Evolutionary conservation across 805 yeast genomes (phyloP).

Genomic region (Starmerella floricola): DNA sequence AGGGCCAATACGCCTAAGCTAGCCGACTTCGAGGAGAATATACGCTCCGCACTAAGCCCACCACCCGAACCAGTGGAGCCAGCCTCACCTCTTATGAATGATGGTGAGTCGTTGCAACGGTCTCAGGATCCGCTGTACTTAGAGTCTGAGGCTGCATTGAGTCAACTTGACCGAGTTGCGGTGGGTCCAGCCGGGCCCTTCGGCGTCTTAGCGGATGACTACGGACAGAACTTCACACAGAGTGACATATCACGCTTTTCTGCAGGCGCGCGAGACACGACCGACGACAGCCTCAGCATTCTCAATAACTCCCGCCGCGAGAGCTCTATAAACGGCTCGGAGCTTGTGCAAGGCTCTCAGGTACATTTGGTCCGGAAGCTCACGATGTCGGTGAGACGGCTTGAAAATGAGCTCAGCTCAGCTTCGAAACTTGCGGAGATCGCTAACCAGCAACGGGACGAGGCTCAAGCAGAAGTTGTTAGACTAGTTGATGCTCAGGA

Average conservation of each 20-base stretch:
- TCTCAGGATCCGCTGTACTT: neutral
- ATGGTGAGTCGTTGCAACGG: too few species aligned
- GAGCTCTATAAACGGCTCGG: slow-evolving; percentile 21
- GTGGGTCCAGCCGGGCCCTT: slow-evolving; percentile 15
- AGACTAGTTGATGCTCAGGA: slow-evolving; percentile 46
- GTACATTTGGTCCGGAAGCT: slow-evolving; percentile 63
- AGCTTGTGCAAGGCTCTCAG: slow-evolving; percentile 19
- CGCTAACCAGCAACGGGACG: slow-evolving; percentile 46
- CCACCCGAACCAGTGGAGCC: too few species aligned
- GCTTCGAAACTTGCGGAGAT: slow-evolving; percentile 50
- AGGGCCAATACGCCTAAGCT: too few species aligned
- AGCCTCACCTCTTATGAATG: too few species aligned
- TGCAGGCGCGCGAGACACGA: neutral
- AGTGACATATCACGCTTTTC: neutral
- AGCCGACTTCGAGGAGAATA: too few species aligned
- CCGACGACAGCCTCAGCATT: slow-evolving; percentile 8
- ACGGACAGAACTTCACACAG: neutral
- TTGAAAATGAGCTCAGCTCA: slow-evolving; percentile 65
- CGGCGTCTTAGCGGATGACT: slow-evolving; percentile 4
- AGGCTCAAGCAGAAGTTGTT: slow-evolving; percentile 56
- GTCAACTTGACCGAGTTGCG: neutral
- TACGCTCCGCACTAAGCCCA: too few species aligned
- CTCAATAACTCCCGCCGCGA: slow-evolving; percentile 5
- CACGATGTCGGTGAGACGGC: slow-evolving; percentile 60
- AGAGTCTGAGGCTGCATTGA: neutral